These are phyloP conservation scores for Trichophyton rubrum DNA, from an alignment of 2,329 filamentous ascomycete species.

Conservation along the genomic window DNA sequence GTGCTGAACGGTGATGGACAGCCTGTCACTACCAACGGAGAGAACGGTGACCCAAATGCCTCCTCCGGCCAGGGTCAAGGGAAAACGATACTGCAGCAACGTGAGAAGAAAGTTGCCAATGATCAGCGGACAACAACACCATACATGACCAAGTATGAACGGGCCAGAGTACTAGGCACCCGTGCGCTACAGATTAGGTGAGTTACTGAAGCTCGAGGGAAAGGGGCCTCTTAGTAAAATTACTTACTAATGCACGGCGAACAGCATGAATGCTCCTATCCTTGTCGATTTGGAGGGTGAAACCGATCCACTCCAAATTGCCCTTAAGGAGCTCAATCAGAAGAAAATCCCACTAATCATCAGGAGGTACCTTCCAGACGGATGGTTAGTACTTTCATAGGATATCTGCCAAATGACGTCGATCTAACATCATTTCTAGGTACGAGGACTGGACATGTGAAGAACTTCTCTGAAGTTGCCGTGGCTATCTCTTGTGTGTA, in stretches of 20 bases:
- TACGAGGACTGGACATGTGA: conserved; percentile 99
- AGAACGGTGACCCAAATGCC: conserved; percentile 42
- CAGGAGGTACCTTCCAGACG: conserved; percentile 88
- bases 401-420: neutral
- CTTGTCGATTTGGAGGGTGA: conserved; percentile 94
- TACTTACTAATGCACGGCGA: neutral
- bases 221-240: neutral
- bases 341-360: conserved; percentile 98
- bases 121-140: conserved; percentile 84
- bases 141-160: conserved; percentile 99
- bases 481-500: neutral
- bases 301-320: conserved; percentile 94
- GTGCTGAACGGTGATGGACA: conserved; percentile 44
- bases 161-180: conserved; percentile 82
- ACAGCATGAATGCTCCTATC: conserved; percentile 91
- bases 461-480: conserved; percentile 55
- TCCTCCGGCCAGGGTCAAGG: conserved; percentile 22
- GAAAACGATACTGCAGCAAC: conserved; percentile 46
- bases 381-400: conserved; percentile 54
- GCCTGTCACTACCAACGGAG: conserved; percentile 24
- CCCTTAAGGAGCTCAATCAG: conserved; percentile 90
- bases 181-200: conserved; percentile 92
- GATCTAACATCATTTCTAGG: conserved; percentile 34
- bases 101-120: conserved; percentile 78
- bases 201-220: conserved; percentile 17